Conservation (phyloP, 345 rosid species). For the Carallia brachiata region DNA sequence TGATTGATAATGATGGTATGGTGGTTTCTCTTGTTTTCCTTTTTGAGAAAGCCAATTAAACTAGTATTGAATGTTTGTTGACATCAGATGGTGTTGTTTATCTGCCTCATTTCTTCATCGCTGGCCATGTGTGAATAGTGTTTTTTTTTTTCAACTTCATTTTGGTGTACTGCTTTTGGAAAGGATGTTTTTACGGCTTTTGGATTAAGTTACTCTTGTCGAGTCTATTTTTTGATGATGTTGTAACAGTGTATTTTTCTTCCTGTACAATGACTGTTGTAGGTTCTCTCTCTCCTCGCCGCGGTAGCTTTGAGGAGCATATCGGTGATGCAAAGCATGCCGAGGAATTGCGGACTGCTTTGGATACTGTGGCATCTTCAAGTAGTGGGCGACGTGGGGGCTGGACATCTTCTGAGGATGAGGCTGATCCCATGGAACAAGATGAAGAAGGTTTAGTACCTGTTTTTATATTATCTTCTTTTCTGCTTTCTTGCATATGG, state of each 20-base stretch:
- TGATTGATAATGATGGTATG: constrained; percentile 89
- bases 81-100: background rate
- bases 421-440: constrained; percentile 74
- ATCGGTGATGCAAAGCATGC: constrained; percentile 61
- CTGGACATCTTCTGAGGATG: constrained; percentile 93
- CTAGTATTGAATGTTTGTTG: background rate
- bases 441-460: constrained; percentile 59
- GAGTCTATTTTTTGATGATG: too few species aligned
- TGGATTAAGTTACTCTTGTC: too few species aligned
- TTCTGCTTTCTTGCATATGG: too few species aligned
- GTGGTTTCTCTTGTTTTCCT: constrained; percentile 11
- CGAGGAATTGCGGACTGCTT: constrained; percentile 57
- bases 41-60: background rate
- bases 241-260: constrained; percentile 5
- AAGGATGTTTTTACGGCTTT: too few species aligned
- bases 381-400: constrained; percentile 53
- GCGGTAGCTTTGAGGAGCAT: constrained; percentile 51
- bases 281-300: constrained; percentile 68
- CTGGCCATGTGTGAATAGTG: background rate
- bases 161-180: too few species aligned
- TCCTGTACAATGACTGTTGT: constrained; percentile 2
- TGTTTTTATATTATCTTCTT: constrained; percentile 2
- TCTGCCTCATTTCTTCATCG: background rate
- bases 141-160: background rate
- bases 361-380: constrained; percentile 72